A percentile compares a stretch with the other conserved stretches of the same genome.
Evolutionary conservation across 352 stramenopile species (phyloP).

Genomic region (Phytopythium oedochilum): DNA sequence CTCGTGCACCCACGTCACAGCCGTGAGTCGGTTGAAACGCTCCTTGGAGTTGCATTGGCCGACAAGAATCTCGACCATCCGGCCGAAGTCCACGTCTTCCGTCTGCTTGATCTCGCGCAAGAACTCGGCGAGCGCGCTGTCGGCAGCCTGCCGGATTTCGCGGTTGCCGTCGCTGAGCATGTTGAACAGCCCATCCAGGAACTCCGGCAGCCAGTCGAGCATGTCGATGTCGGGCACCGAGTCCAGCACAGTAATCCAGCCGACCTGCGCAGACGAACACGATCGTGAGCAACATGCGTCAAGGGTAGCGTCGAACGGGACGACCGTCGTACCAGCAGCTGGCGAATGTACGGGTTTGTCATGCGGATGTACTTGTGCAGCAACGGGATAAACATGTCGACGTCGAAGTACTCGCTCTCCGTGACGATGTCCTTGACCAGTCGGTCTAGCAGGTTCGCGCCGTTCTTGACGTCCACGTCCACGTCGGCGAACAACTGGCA

Average conservation of each 20-base stretch:
- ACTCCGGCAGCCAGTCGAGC: constrained; percentile 97
- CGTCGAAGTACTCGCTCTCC: constrained; percentile 97
- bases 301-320: not conserved
- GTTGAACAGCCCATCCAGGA: constrained; percentile 99
- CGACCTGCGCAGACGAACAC: constrained; percentile 28
- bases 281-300: not conserved
- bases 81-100: constrained; percentile 96
- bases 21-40: constrained; percentile 95
- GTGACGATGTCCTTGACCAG: constrained; percentile 99
- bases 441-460: constrained; percentile 83
- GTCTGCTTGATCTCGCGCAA: constrained; percentile 96
- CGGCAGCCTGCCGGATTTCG: constrained; percentile 96
- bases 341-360: constrained; percentile 99
- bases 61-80: constrained; percentile 97
- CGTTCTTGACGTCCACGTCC: constrained; percentile 99
- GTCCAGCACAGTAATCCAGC: constrained; percentile 99
- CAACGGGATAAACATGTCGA: constrained; percentile 98
- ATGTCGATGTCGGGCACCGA: constrained; percentile 99
- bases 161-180: constrained; percentile 99
- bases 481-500: constrained; percentile 99
- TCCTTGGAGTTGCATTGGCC: constrained; percentile 97
- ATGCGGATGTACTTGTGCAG: constrained; percentile 99
- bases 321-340: constrained; percentile 84
- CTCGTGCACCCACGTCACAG: constrained; percentile 97
- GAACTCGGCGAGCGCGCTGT: constrained; percentile 94